Base-by-base conservation (phyloP, 306 rosid genomes). In the Prunus dulcis region DNA sequence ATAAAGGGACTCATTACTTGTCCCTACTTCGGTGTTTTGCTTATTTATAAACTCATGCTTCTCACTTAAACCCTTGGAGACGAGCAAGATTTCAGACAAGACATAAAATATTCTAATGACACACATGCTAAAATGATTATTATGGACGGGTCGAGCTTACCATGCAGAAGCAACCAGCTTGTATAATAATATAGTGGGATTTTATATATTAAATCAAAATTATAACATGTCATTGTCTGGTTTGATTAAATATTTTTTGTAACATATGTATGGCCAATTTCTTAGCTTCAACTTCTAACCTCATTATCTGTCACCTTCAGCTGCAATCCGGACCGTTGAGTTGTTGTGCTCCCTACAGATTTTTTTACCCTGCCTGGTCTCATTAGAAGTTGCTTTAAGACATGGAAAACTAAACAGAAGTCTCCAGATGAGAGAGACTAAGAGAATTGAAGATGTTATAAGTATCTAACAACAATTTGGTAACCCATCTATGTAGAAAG, bases 301-400 rank as follows among this genome's bases (percentile, higher is more conserved):
- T 72, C 83, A 79, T 69, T 73, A 73, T 67, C 74, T 78, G 83
- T 82, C 85, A 77, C 55, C 79, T 83, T 81, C 83, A 55, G 71
- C 71, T 86, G 77, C 88, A 38, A 74, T 75, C 78, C 68, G 43
- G 76, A 83, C 78, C 78, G 86, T 88, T 91, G 85, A 79, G 58
- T 84, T 78, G 96, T 85, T 68, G 79, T 75, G 69, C 65, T 86
- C 90, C 69, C 80, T 78, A 50, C 66, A 81, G 17, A 72, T 64
- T 74, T 60, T 68, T 83, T 8, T 14, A 38, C 22, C 81, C 76
- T 72, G 79, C 84, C 64, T 76, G 20, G 84, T 81, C 58, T 83
- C 61, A 55, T 23, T 83, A 77, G 88, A 80, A 64, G 83, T 93
- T 87, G 88, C 96, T 93, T 93, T 78, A 94, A 83, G 97, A 81